Evolutionary conservation across 768 basidiomycete genomes (phyloP).

Genomic region (Pilatotrama ljubarskyi): DNA sequence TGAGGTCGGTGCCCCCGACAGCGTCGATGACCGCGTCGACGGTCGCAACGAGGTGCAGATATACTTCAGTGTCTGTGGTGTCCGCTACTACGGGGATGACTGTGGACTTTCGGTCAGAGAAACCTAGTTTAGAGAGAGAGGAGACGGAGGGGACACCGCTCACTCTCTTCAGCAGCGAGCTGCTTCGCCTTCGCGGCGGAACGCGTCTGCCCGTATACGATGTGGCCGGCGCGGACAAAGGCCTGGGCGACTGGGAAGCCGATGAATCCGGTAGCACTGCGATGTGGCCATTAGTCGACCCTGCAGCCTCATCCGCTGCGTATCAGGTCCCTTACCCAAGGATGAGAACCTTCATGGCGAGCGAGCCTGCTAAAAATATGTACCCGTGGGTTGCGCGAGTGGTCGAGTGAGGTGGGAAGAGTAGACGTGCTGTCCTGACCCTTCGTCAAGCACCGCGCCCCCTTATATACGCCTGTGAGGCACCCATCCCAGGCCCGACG

Average conservation of each 20-base stretch:
- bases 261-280: slow-evolving; percentile 46
- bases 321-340: slow-evolving; percentile 20
- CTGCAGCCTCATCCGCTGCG: neutral
- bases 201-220: slow-evolving; percentile 47
- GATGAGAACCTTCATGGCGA: slow-evolving; percentile 30
- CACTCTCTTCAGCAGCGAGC: slow-evolving; percentile 44
- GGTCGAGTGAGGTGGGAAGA: neutral
- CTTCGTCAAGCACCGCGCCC: neutral
- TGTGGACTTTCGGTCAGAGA: slow-evolving; percentile 1
- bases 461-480: neutral
- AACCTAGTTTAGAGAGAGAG: neutral
- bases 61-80: slow-evolving; percentile 24
- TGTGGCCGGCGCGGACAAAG: slow-evolving; percentile 45
- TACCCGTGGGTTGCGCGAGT: neutral
- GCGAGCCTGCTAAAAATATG: neutral
- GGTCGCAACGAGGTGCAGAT: slow-evolving; percentile 31
- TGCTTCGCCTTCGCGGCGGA: slow-evolving; percentile 35
- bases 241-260: slow-evolving; percentile 46
- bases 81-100: slow-evolving; percentile 41
- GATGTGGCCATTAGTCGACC: neutral
- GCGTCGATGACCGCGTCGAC: slow-evolving; percentile 40
- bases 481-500: no score
- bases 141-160: neutral
- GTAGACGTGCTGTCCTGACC: neutral
- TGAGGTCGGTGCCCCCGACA: slow-evolving; percentile 27